phyloP scores from a whole-genome alignment of 2,329 filamentous ascomycete genomes.

The Microdochium trichocladiopsis region DNA sequence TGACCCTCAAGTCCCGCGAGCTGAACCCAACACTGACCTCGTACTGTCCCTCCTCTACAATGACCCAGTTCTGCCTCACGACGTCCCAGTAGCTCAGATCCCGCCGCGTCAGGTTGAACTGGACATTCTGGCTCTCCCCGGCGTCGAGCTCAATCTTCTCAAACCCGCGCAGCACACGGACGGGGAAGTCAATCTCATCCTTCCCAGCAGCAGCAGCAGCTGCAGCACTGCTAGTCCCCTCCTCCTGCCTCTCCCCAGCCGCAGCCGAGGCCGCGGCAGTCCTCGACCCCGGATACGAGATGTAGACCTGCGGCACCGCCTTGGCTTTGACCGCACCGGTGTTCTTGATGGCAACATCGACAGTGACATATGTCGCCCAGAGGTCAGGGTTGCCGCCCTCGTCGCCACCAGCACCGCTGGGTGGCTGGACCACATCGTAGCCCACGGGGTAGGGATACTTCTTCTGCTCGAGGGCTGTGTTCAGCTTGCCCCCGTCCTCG shows the following conservation, averaged over 20 bases:
- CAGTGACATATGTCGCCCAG: slow-evolving; percentile 46
- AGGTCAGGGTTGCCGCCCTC: slow-evolving; percentile 62
- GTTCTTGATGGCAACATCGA: slow-evolving; percentile 47
- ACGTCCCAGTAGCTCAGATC: slow-evolving; percentile 72
- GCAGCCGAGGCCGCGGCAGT: slow-evolving; percentile 5
- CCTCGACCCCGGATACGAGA: slow-evolving; percentile 28
- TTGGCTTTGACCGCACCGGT: slow-evolving; percentile 35
- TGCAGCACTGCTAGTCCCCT: too few species aligned
- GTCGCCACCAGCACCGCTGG: slow-evolving; percentile 61
- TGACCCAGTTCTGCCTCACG: slow-evolving; percentile 60
- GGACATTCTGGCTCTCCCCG: slow-evolving; percentile 44
- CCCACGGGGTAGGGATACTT: slow-evolving; percentile 46
- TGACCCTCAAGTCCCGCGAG: slow-evolving; percentile 15
- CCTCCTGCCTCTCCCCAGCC: not conserved
- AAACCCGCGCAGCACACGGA: slow-evolving; percentile 64
- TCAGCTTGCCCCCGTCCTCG: not conserved
- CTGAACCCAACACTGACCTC: slow-evolving; percentile 29
- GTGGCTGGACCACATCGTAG: slow-evolving; percentile 40
- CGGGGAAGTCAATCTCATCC: slow-evolving; percentile 50
- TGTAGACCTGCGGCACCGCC: slow-evolving; percentile 39
- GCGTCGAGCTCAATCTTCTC: slow-evolving; percentile 57
- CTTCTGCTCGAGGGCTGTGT: not conserved
- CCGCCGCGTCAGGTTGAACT: slow-evolving; percentile 55
- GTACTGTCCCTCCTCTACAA: slow-evolving; percentile 39
- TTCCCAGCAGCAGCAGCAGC: slow-evolving; percentile 1